Percentiles rank a stretch among this genome's conserved stretches.
These are phyloP conservation scores for Spizellomyces punctatus DNA, from an alignment of 192 early-diverging fungal genomes.

Conservation along the genomic window DNA sequence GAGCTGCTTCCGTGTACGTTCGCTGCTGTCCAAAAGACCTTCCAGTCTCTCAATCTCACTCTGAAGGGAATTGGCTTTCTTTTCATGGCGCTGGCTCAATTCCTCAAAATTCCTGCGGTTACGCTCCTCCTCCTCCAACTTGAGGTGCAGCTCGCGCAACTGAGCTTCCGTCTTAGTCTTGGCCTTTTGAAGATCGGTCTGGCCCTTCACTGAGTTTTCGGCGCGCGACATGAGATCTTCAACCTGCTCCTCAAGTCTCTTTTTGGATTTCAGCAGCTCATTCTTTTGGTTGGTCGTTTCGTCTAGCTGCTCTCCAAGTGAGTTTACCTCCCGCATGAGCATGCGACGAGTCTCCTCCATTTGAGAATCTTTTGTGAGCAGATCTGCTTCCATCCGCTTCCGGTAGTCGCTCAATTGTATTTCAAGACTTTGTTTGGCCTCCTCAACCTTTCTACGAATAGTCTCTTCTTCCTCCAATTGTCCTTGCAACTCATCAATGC, in stretches of 20 bases:
- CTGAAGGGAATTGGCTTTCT: conserved; percentile 67
- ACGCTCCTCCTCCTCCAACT: conserved; percentile 67
- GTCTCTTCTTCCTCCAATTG: conserved; percentile 68
- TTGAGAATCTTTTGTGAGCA: conserved; percentile 61
- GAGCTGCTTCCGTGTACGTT: conserved; percentile 64
- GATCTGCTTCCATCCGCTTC: conserved; percentile 61
- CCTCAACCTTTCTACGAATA: conserved; percentile 56
- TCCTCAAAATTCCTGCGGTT: conserved; percentile 68
- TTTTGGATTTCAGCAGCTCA: conserved; percentile 63
- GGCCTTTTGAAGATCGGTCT: conserved; percentile 68
- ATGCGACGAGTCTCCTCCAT: conserved; percentile 76
- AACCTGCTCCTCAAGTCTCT: conserved; percentile 64
- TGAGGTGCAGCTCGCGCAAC: conserved; percentile 52
- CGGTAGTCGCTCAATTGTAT: conserved; percentile 71
- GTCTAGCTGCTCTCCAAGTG: conserved; percentile 58
- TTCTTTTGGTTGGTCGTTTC: conserved; percentile 54
- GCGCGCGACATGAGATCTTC: conserved; percentile 57
- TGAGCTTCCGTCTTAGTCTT: conserved; percentile 58
- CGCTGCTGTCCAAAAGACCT: conserved; percentile 55
- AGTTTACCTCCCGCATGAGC: conserved; percentile 65
- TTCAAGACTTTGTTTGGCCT: conserved; percentile 60
- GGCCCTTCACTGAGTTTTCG: conserved; percentile 62
- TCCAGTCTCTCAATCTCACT: conserved; percentile 66
- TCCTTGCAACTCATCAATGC: conserved; percentile 59
- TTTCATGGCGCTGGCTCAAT: conserved; percentile 69